Evolutionary conservation across 2,329 filamentous ascomycete genomes (phyloP).

Genomic region (Nemania sp.): DNA sequence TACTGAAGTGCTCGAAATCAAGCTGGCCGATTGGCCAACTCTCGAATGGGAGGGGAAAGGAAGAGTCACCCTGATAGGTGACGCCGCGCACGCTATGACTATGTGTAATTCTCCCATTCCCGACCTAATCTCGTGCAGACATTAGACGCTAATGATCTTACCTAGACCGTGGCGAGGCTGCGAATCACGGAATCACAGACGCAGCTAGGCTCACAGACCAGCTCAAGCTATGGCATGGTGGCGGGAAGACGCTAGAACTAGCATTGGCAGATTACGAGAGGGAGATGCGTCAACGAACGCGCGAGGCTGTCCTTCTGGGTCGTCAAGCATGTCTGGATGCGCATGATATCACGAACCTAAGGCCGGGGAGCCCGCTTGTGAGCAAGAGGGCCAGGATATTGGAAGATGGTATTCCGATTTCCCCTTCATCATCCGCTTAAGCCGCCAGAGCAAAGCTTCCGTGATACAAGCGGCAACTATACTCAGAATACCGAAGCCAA

Average conservation of each 20-base stretch:
- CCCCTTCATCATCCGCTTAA: too few species aligned
- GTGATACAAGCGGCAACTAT: too few species aligned
- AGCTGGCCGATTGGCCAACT: constrained; percentile 15
- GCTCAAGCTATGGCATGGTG: constrained; percentile 3
- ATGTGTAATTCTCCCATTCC: constrained; percentile 9
- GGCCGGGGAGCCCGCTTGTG: constrained; percentile 10
- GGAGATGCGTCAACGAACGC: constrained; percentile 8
- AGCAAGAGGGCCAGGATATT: constrained; percentile 10
- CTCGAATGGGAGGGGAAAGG: constrained; percentile 6
- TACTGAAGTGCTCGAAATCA: constrained; percentile 12
- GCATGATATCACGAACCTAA: constrained; percentile 8
- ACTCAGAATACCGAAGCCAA: too few species aligned
- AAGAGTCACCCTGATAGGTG: constrained; percentile 13
- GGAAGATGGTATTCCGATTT: too few species aligned
- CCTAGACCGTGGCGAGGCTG: constrained; percentile 17
- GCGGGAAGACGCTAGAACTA: neutral
- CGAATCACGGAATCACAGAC: constrained; percentile 12
- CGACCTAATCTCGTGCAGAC: neutral
- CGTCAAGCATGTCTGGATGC: constrained; percentile 20
- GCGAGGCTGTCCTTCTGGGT: constrained; percentile 7
- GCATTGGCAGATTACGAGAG: constrained; percentile 12
- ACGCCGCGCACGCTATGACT: constrained; percentile 19
- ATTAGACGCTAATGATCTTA: neutral
- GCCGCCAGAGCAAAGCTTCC: too few species aligned
- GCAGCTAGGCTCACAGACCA: constrained; percentile 9